A percentile compares a stretch with the other conserved stretches of the same genome.
Evolutionary conservation across 805 yeast genomes (phyloP).

Genomic region (Scheffersomyces spartinae): DNA sequence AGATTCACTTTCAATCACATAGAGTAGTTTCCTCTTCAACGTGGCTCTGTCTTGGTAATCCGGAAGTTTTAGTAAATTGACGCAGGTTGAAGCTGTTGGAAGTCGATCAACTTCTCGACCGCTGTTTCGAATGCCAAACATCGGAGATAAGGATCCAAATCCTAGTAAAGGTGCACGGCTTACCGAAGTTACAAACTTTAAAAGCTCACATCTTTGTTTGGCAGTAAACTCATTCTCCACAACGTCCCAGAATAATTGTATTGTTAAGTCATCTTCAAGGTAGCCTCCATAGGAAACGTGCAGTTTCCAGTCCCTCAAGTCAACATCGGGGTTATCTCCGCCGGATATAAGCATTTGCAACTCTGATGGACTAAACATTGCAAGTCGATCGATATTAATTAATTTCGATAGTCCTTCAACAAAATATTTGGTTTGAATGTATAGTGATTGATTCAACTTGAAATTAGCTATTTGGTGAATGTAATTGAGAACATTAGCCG

Average conservation of each 20-base stretch:
- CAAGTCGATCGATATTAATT: constrained; percentile 64
- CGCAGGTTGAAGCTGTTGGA: constrained; percentile 93
- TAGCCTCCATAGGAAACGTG: constrained; percentile 63
- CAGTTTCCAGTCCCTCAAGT: constrained; percentile 53
- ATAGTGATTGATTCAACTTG: constrained; percentile 54
- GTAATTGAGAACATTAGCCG: constrained; percentile 55
- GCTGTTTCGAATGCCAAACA: constrained; percentile 66
- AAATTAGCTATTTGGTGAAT: constrained; percentile 69
- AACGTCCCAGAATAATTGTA: constrained; percentile 63
- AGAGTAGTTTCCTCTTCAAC: constrained; percentile 54
- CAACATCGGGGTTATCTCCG: constrained; percentile 62
- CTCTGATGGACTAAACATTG: constrained; percentile 77
- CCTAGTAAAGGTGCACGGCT: constrained; percentile 89
- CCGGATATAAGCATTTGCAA: constrained; percentile 69
- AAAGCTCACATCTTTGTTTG: constrained; percentile 50
- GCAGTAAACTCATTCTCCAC: constrained; percentile 54
- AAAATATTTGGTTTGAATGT: constrained; percentile 50
- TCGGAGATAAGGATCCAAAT: constrained; percentile 60
- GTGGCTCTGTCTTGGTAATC: constrained; percentile 54
- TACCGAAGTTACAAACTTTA: constrained; percentile 87
- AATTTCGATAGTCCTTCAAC: constrained; percentile 61
- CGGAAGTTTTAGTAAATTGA: constrained; percentile 77
- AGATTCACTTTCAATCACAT: constrained; percentile 72
- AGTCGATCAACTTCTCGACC: constrained; percentile 47
- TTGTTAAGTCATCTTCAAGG: constrained; percentile 41